phyloP scores from a whole-genome alignment of 495 filamentous ascomycete species.

The Penicillium arizonense region DNA sequence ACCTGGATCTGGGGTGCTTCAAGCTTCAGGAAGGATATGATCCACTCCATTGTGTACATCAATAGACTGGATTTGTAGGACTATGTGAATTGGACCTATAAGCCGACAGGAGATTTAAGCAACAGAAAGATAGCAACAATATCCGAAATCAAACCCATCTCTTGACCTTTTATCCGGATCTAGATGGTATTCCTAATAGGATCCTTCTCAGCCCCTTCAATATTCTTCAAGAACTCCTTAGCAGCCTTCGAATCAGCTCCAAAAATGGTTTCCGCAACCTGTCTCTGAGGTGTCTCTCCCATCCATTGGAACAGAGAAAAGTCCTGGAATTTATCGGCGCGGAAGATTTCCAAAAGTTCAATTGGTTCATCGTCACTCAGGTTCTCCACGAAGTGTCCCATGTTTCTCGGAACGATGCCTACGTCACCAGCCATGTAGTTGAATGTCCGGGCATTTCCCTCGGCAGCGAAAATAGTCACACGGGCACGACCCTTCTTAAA shows the following conservation, averaged over 20 bases:
- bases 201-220: constrained; percentile 48
- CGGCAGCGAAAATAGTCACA: constrained; percentile 63
- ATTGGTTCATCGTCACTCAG: constrained; percentile 54
- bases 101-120: not conserved
- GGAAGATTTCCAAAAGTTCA: constrained; percentile 61
- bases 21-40: no score
- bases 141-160: no score
- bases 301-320: constrained; percentile 70
- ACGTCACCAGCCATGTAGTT: constrained; percentile 56
- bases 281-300: constrained; percentile 59
- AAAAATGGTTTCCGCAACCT: constrained; percentile 64
- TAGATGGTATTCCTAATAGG: constrained; percentile 16
- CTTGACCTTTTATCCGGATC: not conserved
- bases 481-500: constrained; percentile 67
- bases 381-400: constrained; percentile 64
- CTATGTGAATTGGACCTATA: not conserved
- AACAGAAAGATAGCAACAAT: no score
- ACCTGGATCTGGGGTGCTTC: no score
- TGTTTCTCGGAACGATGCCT: constrained; percentile 58
- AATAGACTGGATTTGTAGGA: not conserved
- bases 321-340: constrained; percentile 57
- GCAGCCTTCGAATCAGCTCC: constrained; percentile 49
- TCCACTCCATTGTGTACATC: not conserved
- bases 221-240: constrained; percentile 52
- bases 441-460: constrained; percentile 61